Conservation (phyloP, 2,329 filamentous ascomycete species). For the Cladosporium sp. region DNA sequence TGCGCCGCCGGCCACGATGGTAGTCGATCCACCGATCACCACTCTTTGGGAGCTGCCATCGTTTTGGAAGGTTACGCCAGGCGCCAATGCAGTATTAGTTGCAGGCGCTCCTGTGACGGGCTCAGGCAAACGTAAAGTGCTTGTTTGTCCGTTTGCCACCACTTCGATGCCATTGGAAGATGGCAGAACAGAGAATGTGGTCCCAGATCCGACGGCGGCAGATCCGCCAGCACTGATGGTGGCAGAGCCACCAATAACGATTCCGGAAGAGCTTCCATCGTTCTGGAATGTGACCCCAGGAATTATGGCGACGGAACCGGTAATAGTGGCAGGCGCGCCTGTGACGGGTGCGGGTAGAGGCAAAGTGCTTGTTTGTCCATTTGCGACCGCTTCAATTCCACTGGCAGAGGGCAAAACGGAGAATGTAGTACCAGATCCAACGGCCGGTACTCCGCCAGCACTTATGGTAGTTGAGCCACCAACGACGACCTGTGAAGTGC, state of each 20-base stretch:
- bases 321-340: not conserved
- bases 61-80: not conserved
- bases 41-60: not conserved
- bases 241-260: not conserved
- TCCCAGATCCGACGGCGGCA: not conserved
- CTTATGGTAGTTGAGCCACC: constrained; percentile 1
- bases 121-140: not conserved
- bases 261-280: not conserved
- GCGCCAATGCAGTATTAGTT: not conserved
- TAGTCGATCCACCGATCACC: not conserved
- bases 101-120: not conserved
- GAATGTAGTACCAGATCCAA: constrained; percentile 12
- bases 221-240: constrained; percentile 9
- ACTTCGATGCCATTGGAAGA: not conserved
- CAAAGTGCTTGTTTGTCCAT: constrained; percentile 1
- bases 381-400: constrained; percentile 7
- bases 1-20: constrained; percentile 1
- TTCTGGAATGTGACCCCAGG: not conserved
- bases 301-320: not conserved
- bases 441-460: not conserved
- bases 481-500: not conserved
- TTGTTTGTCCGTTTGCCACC: constrained; percentile 10
- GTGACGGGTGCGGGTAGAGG: not conserved
- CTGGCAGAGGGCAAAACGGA: constrained; percentile 5
- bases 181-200: constrained; percentile 16